These are phyloP conservation scores for Cucumis hystrix DNA, from an alignment of 306 rosid species.

Conservation along the genomic window DNA sequence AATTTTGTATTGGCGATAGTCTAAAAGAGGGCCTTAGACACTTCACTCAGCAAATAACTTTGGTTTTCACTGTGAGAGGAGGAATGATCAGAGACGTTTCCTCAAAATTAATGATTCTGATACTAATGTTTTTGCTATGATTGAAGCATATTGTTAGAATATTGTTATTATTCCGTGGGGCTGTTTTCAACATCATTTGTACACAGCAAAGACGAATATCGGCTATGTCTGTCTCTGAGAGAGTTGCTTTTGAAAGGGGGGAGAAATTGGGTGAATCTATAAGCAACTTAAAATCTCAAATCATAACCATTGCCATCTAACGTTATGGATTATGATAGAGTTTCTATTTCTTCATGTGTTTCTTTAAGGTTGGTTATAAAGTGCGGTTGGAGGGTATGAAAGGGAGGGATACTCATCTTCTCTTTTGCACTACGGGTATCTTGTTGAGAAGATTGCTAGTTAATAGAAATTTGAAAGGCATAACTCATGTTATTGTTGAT, in stretches of 20 bases:
- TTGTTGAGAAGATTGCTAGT: constrained; percentile 83
- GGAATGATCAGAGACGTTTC: background rate
- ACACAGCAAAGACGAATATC: constrained; percentile 97
- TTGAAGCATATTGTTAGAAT: background rate
- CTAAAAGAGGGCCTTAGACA: background rate
- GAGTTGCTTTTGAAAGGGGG: constrained; percentile 89
- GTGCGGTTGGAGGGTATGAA: constrained; percentile 94
- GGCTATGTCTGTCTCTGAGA: constrained; percentile 93
- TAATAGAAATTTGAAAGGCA: constrained; percentile 72
- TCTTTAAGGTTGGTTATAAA: constrained; percentile 78
- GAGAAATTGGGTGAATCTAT: constrained; percentile 95
- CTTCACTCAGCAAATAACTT: background rate
- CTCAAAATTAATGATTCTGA: background rate
- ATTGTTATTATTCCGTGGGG: constrained; percentile 26
- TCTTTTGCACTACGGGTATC: constrained; percentile 95
- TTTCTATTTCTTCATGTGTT: constrained; percentile 8
- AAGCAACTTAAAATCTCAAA: constrained; percentile 26
- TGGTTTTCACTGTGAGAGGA: background rate
- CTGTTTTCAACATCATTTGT: constrained; percentile 71
- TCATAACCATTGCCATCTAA: background rate
- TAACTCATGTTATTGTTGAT: constrained; percentile 89
- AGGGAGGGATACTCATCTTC: constrained; percentile 83
- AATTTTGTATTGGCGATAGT: background rate
- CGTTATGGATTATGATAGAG: constrained; percentile 6
- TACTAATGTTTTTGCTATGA: background rate